A percentile compares a stretch with the other conserved stretches of the same genome.
Evolutionary conservation across 257 asterid genomes (phyloP).

Genomic region (Salvia miltiorrhiza): DNA sequence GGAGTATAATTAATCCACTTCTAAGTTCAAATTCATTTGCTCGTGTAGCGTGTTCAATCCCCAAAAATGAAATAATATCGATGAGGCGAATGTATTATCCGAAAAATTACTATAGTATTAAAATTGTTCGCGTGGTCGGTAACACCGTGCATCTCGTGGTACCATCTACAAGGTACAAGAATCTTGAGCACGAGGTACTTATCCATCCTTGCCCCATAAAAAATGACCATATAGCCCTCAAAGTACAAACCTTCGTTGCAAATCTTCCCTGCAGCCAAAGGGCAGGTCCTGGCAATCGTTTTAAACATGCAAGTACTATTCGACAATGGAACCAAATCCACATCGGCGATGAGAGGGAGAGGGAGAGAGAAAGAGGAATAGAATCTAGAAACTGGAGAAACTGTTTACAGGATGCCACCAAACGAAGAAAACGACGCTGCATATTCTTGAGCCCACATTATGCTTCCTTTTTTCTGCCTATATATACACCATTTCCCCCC

Average conservation of each 20-base stretch:
- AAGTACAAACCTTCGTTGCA: slow-evolving; percentile 6
- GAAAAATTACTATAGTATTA: no score
- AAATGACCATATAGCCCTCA: slow-evolving; percentile 10
- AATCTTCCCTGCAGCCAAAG: neutral
- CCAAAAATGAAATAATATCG: no score
- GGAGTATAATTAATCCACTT: no score
- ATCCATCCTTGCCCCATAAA: neutral
- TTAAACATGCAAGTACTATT: neutral
- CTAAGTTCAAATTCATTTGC: no score
- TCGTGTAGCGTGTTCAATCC: no score
- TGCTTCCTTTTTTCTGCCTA: neutral
- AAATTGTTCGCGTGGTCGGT: no score
- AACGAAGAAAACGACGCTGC: slow-evolving; percentile 29
- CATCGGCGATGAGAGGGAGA: slow-evolving; percentile 16
- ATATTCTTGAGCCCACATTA: slow-evolving; percentile 29
- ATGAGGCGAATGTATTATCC: no score
- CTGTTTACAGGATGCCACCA: slow-evolving; percentile 30
- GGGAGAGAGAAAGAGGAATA: neutral
- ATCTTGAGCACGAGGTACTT: neutral
- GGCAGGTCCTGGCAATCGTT: neutral
- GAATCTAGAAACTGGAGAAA: slow-evolving; percentile 30
- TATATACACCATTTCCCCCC: slow-evolving; percentile 23
- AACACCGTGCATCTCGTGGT: slow-evolving; percentile 10
- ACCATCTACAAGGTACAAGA: neutral
- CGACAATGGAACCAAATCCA: slow-evolving; percentile 23